phyloP scores from a whole-genome alignment of 2,329 filamentous ascomycete species.

The Ophiocordyceps camponoti-floridani region DNA sequence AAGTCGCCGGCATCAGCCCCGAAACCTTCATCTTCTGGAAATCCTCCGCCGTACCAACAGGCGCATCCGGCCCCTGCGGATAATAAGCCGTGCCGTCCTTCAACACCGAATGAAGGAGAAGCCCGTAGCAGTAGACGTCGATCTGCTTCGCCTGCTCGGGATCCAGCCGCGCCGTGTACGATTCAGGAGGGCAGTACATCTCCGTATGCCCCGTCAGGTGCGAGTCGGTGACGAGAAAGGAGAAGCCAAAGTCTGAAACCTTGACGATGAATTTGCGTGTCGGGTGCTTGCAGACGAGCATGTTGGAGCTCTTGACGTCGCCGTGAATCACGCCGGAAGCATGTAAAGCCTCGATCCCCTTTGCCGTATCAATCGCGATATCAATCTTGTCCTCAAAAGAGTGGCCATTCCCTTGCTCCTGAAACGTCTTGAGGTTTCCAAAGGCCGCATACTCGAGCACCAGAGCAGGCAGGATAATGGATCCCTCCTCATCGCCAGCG shows the following conservation, averaged over 20 bases:
- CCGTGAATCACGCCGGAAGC: background rate
- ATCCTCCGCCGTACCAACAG: background rate
- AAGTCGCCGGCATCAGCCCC: background rate
- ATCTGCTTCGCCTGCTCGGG: background rate
- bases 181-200: background rate
- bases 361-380: background rate
- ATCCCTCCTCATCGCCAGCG: background rate
- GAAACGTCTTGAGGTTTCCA: background rate
- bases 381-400: background rate
- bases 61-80: background rate
- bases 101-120: background rate
- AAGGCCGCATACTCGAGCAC: background rate
- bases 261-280: background rate
- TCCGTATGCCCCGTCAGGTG: background rate
- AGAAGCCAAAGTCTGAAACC: background rate
- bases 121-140: background rate
- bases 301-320: background rate
- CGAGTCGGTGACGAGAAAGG: background rate
- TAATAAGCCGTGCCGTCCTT: background rate
- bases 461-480: background rate
- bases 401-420: background rate
- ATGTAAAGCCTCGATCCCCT: background rate
- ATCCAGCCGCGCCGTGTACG: background rate
- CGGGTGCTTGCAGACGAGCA: background rate
- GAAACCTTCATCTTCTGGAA: background rate